These are phyloP conservation scores for Talaromyces adpressus DNA, from an alignment of 495 filamentous ascomycete species.

Conservation along the genomic window DNA sequence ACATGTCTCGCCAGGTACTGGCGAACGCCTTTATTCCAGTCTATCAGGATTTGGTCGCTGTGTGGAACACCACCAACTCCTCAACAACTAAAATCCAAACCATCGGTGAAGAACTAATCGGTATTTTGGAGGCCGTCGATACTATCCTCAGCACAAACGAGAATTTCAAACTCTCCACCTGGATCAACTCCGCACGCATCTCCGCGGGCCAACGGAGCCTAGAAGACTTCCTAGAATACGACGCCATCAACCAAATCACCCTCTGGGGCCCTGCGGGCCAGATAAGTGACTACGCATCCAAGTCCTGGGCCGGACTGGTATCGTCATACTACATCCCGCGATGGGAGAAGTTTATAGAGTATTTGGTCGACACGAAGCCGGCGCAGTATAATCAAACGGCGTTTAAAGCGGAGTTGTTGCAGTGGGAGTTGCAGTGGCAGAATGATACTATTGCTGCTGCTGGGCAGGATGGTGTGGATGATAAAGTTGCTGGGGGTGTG, in stretches of 20 bases:
- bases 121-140: constrained; percentile 33
- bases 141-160: constrained; percentile 36
- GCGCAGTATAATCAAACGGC: constrained; percentile 25
- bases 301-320: constrained; percentile 43
- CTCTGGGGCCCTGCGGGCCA: constrained; percentile 46
- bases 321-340: constrained; percentile 40
- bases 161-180: constrained; percentile 36
- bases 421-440: constrained; percentile 38
- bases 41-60: constrained; percentile 30
- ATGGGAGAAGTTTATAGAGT: constrained; percentile 42
- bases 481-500: constrained; percentile 8
- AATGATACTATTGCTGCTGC: constrained; percentile 15
- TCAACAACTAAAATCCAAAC: constrained; percentile 13
- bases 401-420: constrained; percentile 19
- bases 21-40: constrained; percentile 37
- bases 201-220: constrained; percentile 20
- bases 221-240: constrained; percentile 38
- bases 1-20: constrained; percentile 44
- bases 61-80: constrained; percentile 21
- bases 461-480: not conserved
- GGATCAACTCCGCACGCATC: constrained; percentile 27
- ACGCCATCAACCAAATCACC: constrained; percentile 48
- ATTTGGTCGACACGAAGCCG: constrained; percentile 25
- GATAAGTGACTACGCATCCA: constrained; percentile 44
- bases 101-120: constrained; percentile 22